These are phyloP conservation scores for Oropetium thomaeum DNA, from an alignment of 176 grass and related monocot genomes.

Conservation along the genomic window DNA sequence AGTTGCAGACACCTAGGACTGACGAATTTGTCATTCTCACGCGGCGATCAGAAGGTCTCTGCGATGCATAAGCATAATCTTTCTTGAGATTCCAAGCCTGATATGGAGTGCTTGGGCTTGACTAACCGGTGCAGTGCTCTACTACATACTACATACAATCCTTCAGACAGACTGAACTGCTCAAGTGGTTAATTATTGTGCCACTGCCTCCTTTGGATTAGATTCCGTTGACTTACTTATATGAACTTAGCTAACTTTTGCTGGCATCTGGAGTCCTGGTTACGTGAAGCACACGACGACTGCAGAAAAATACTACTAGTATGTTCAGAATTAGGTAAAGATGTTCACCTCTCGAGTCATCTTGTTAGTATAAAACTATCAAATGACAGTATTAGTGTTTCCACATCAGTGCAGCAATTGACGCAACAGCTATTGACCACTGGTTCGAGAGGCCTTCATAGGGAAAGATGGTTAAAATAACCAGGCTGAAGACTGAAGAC, in stretches of 20 bases:
- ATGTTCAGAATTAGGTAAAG: neutral
- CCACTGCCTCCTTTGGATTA: slow-evolving; percentile 3
- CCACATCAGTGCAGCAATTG: neutral
- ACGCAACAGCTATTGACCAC: neutral
- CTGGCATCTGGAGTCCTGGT: neutral
- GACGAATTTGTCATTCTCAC: neutral
- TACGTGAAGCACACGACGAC: neutral
- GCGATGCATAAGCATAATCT: slow-evolving; percentile 20
- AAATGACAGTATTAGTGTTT: neutral
- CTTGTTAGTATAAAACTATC: neutral
- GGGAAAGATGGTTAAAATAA: neutral
- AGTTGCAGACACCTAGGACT: neutral
- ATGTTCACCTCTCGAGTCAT: neutral
- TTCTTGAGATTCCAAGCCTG: slow-evolving; percentile 40
- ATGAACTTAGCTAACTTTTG: neutral
- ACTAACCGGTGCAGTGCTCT: neutral
- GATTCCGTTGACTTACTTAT: slow-evolving; percentile 13
- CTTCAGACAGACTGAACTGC: slow-evolving; percentile 34
- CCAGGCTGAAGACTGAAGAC: neutral
- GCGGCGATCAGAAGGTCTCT: neutral
- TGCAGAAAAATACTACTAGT: neutral
- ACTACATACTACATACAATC: neutral
- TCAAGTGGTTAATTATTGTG: slow-evolving; percentile 28
- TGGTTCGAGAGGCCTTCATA: slow-evolving; percentile 21
- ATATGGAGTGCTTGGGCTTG: slow-evolving; percentile 39